Evolutionary conservation across 495 filamentous ascomycete genomes (phyloP), one percentile per base, ranked within the genome.

Genomic region (Hypoxylon rickii): DNA sequence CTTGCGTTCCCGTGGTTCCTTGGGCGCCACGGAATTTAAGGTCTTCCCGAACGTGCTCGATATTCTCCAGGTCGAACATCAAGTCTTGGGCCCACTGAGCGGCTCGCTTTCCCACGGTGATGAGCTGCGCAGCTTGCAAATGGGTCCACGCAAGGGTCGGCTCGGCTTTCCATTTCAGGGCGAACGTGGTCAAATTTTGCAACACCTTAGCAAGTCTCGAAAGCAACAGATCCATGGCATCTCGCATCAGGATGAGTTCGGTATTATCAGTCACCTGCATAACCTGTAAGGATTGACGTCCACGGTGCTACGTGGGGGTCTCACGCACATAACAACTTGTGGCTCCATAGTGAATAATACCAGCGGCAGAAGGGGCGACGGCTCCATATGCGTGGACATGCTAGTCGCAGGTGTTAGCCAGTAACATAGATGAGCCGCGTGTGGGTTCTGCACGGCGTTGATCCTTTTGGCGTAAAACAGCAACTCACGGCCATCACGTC

Each of bases 171-270:
- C 88, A 85, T 70, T 92, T 61, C 45, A 86, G 64, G 41, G 92
- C 89, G 68, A 97, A 97, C 3, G 77, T 58, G 38, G 83, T 77
- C 24, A 97, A 79, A 69, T 94, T 94, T 56, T 86, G 73, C 55
- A 97, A 88, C 51, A 94, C 87, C 38, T 81, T 89, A 12, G 93
- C 92, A 1, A 97, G 77, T 76, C 96, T 96, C 21, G 87, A 87
- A 4, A 55, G 26, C 13, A 64, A n/a, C 11, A 58, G 40, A n/a
- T 60, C 40, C 16, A 58, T 47, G 39, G 76, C 83, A 44, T 91
- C 83, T 3, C 86, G 78, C 48, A 92, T 75, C 68, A 96, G 84
- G 62, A 96, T 93, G 38, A 96, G 72, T 61, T 97, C 93, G 20
- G 89, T 86, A 58, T 96, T 96, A 68, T 97, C 93, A 40, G 89